Evolutionary conservation across 805 yeast species (phyloP), one percentile per base, ranked within the genome.

Genomic region (Candida koratica): DNA sequence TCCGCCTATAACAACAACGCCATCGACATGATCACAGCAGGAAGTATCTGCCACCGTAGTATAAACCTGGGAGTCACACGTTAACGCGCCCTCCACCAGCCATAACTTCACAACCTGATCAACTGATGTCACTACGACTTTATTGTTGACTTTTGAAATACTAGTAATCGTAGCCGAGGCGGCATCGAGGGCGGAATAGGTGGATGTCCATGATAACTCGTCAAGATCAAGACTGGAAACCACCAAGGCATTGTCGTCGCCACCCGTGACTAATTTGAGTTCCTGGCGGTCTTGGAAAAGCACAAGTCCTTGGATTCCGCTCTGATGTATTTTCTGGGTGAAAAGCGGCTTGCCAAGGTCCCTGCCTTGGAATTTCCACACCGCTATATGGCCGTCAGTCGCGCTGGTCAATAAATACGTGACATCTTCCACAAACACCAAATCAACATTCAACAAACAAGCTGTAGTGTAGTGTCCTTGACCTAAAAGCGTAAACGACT

Each of bases 41-140:
- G 96, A 97, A 0, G 96, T 86, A 51, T 90, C 98, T 0, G 97
- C 95, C 23, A 88, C 77, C 0, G 95, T 81, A 1, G 96, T 85
- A 55, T 82, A 84, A 29, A 55, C 55, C 1, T 71, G 63, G 6
- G 69, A 67, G 3, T 39, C 37, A 25, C 63, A 56, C 3, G 40
- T 29, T 25, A 65, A 46, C 1, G 43, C 46, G 0, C 45, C 47
- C 1, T 58, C 53, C n/a, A 49, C 52, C 4, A 56, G 41, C 97
- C 97, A 89, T 4, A 71, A 34, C 36, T 82, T 68, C 0, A 85
- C 64, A 4, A 77, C 67, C 56, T 93, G 98, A 49, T 93, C 98
- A 4, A 87, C 95, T 0, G 96, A 81, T 0, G 84, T 75, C 1
- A 83, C 82, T 7, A 78, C 53, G 3, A 49, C 45, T 28, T 47